Evolutionary conservation across 352 stramenopile genomes (phyloP).

Genomic region (Globisporangium nodosum): DNA sequence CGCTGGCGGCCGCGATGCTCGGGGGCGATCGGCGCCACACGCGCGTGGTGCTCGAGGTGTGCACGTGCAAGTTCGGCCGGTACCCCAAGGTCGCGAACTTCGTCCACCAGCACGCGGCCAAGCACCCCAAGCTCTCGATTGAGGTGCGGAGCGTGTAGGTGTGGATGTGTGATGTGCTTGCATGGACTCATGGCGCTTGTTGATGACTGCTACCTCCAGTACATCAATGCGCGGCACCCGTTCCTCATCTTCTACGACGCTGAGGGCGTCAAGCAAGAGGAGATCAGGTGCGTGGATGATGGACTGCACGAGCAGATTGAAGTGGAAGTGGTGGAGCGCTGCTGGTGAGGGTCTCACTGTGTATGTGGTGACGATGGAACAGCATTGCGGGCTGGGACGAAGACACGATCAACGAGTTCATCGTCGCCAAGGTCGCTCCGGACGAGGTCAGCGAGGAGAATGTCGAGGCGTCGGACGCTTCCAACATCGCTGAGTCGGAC

Average conservation of each 20-base stretch:
- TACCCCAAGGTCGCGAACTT: slow-evolving; percentile 71
- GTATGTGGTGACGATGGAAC: not conserved
- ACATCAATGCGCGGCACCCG: slow-evolving; percentile 39
- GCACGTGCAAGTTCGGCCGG: slow-evolving; percentile 41
- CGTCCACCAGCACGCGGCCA: slow-evolving; percentile 38
- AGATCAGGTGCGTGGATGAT: slow-evolving; percentile 41
- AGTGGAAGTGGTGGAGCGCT: not conserved
- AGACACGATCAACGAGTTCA: slow-evolving; percentile 67
- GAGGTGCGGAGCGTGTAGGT: slow-evolving; percentile 12
- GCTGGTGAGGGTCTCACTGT: not conserved
- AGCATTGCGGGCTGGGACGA: slow-evolving; percentile 74
- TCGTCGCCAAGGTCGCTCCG: slow-evolving; percentile 47
- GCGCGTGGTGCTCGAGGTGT: slow-evolving; percentile 49
- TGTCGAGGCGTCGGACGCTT: not conserved
- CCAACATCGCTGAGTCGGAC: slow-evolving; percentile 1
- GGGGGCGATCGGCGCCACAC: slow-evolving; percentile 24
- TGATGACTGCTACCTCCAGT: slow-evolving; percentile 12
- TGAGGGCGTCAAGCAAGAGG: slow-evolving; percentile 40
- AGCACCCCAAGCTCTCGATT: slow-evolving; percentile 42
- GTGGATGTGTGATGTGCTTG: not conserved
- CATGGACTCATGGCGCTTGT: not conserved
- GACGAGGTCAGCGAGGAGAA: slow-evolving; percentile 11
- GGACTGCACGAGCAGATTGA: not conserved
- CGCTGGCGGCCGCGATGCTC: slow-evolving; percentile 23
- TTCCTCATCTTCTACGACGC: slow-evolving; percentile 65